phyloP scores from a whole-genome alignment of 73 alveolate species.

The Effrenium voratum region DNA sequence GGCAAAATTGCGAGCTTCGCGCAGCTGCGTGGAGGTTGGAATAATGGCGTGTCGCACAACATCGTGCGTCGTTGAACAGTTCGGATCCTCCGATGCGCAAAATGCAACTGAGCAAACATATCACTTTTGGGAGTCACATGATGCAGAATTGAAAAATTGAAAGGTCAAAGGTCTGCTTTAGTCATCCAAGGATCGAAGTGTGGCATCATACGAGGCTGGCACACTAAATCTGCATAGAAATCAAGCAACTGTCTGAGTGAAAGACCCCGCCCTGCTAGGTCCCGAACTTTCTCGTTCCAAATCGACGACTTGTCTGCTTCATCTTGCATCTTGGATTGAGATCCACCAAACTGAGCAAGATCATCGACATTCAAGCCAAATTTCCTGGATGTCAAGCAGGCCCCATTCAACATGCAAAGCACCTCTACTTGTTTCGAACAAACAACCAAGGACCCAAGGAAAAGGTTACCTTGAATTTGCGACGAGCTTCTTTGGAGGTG shows the following conservation, averaged over 20 bases:
- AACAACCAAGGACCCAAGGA: too few relatives aligned
- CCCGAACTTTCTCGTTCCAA: conserved; percentile 38
- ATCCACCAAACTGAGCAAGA: neutral
- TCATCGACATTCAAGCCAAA: too few relatives aligned
- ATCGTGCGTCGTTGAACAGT: conserved; percentile 60
- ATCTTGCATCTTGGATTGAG: neutral
- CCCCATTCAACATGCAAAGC: too few relatives aligned
- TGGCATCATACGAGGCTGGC: neutral
- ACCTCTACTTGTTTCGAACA: too few relatives aligned
- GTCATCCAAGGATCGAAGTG: too few relatives aligned
- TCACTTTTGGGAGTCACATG: too few relatives aligned
- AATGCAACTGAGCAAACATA: too few relatives aligned
- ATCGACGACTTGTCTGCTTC: neutral
- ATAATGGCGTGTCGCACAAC: conserved; percentile 72
- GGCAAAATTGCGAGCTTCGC: neutral
- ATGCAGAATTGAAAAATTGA: too few relatives aligned
- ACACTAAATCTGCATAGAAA: conserved; percentile 59
- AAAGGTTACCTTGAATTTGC: too few relatives aligned
- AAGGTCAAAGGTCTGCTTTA: too few relatives aligned
- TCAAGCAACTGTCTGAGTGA: conserved; percentile 41
- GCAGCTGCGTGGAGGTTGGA: conserved; percentile 27
- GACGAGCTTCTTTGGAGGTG: conserved; percentile 20
- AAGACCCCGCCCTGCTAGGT: conserved; percentile 41
- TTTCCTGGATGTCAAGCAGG: too few relatives aligned
- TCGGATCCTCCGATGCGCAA: conserved; percentile 45